Percentiles rank a stretch among this genome's conserved stretches.
Evolutionary conservation across 192 early-diverging fungal species (phyloP).

Genomic region (Umbelopsis sp.): DNA sequence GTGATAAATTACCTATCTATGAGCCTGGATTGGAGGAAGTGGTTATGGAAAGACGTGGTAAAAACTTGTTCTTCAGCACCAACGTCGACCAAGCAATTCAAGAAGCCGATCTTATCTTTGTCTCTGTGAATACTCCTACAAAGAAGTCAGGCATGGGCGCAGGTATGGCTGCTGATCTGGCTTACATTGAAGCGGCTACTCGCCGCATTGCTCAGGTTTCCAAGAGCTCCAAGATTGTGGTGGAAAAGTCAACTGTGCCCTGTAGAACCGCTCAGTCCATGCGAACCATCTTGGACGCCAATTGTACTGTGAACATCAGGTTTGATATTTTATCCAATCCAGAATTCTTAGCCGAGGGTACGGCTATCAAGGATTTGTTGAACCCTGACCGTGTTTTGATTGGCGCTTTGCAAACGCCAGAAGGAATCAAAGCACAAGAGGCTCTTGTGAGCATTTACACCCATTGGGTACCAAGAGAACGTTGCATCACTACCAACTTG

Average conservation of each 20-base stretch:
- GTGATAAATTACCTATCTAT: constrained; percentile 82
- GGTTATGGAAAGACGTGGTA: constrained; percentile 68
- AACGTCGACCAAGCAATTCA: constrained; percentile 76
- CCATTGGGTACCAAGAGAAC: constrained; percentile 83
- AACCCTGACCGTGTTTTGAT: constrained; percentile 90
- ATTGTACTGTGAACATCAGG: constrained; percentile 59
- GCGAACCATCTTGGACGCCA: constrained; percentile 79
- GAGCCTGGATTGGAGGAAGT: constrained; percentile 90
- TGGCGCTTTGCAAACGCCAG: constrained; percentile 70
- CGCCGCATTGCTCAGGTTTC: constrained; percentile 82
- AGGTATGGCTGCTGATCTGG: constrained; percentile 82
- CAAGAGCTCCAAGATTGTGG: constrained; percentile 80
- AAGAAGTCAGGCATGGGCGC: constrained; percentile 75
- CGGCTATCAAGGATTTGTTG: constrained; percentile 80
- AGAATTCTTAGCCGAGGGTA: constrained; percentile 94
- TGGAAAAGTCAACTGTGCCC: constrained; percentile 95
- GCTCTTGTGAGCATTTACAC: constrained; percentile 74
- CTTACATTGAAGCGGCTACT: constrained; percentile 81
- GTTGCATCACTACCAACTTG: constrained; percentile 87
- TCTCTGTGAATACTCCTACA: constrained; percentile 94
- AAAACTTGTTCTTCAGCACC: constrained; percentile 88
- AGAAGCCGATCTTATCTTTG: constrained; percentile 87
- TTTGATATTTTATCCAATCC: constrained; percentile 94
- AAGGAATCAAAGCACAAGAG: constrained; percentile 73
- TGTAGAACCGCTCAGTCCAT: constrained; percentile 88